Conservation (phyloP, 2,329 filamentous ascomycete genomes). For the Arthrocladium fulminans region DNA sequence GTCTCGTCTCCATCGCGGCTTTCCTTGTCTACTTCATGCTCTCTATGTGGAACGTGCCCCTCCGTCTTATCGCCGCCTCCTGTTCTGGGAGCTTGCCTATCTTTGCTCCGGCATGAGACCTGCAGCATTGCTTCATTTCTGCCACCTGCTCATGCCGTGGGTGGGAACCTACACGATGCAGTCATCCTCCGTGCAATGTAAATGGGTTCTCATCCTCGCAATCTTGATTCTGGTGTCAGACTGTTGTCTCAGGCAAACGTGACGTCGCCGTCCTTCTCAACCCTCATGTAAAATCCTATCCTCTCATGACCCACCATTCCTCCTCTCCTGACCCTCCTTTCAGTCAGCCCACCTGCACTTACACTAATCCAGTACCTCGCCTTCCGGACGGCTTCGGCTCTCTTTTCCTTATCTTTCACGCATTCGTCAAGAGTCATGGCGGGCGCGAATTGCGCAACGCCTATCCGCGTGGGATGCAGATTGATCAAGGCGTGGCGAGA, state of each 20-base stretch:
- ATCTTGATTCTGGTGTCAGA: no score
- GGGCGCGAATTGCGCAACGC: slow-evolving; percentile 31
- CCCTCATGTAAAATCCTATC: background rate
- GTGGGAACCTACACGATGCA: no score
- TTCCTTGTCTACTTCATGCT: no score
- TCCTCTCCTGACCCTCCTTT: background rate
- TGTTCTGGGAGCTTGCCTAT: no score
- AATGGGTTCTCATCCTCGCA: no score
- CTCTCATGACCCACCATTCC: background rate
- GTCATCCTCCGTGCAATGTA: no score
- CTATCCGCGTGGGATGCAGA: slow-evolving; percentile 31
- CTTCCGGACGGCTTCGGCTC: slow-evolving; percentile 28
- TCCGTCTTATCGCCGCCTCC: no score
- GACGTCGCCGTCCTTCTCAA: background rate
- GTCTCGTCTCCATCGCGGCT: no score
- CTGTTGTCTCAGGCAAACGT: background rate
- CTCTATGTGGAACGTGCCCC: no score
- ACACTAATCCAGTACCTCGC: background rate
- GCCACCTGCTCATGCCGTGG: no score
- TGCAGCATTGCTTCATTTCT: no score
- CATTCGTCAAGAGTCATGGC: slow-evolving; percentile 28
- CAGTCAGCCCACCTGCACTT: background rate
- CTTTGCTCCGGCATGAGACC: no score
- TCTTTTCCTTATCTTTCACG: slow-evolving; percentile 27
- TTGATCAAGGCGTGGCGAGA: slow-evolving; percentile 26